Evolutionary conservation across 768 basidiomycete species (phyloP), one percentile per base, ranked within the genome.

Genomic region (Trametes cinnabarina): DNA sequence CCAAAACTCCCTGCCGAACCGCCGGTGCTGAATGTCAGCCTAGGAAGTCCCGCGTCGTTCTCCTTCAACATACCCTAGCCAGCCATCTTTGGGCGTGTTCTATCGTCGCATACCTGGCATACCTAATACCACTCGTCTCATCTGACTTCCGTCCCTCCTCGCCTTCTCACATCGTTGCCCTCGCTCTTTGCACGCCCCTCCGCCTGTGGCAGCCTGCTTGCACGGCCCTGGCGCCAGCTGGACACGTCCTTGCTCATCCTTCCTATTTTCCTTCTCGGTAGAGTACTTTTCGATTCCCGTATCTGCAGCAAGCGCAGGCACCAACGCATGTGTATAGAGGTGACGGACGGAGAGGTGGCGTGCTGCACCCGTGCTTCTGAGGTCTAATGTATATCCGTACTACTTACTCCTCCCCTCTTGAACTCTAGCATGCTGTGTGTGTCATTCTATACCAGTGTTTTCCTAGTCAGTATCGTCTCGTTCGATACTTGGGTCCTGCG

Each of bases 1-100:
- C 61, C 55, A 9, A 50, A 55, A 22, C 47, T 63, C 15, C 43
- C 64, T 6, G 30, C 64, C 1, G 57, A 54, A 41, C 65, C 65
- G 20, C 65, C 65, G 0, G 57, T 59, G 30, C 65, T 65, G n/a
- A 60, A 61, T 51, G 48, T 65, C 42, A 61, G 61, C 47, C 42
- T 65, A 4, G 62, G 60, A 10, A 63, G 62, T 41, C 65, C 64
- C 12, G 52, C 56, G 11, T 60, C 58, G 39, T 49, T 65, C 20
- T 65, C 64, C 2, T 65, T 65, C 56, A 55, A 49, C 47, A 58
- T 65, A 35, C 47, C 58, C n/a, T 62, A 59, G 49, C 47, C 23
- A 23, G 22, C 20, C 14, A 28, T 5, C n/a, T 9, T 19, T 14
- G 34, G 14, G 34, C 37, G 14, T 8, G 14, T n/a, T 39, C 10